Base-by-base conservation (phyloP, 345 rosid species). In the Rhizophora apiculata region DNA sequence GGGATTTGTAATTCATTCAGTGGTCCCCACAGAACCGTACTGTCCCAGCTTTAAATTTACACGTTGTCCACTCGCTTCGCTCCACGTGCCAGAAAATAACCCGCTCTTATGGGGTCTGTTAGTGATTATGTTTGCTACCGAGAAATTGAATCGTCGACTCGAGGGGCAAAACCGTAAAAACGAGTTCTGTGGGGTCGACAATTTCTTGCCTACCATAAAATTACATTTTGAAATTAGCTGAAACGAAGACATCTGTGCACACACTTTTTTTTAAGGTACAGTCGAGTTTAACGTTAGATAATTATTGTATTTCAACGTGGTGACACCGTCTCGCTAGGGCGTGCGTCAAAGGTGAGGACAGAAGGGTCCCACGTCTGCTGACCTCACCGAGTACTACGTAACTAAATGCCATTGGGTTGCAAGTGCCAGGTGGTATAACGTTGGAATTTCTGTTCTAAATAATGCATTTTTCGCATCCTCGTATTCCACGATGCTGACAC, bases 401-500 rank as follows among this genome's bases (percentile, higher is more conserved):
- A 6, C 16, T 0, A 11, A n/a, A 1, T 54, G 16, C 60, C 24
- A 74, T 76, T 76, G 76, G 74, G 30, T 73, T 78, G 73, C 72
- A 31, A 11, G 15, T 31, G 30, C 68, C 57, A 11, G 55, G 16
- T 29, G 11, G 65, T 73, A 76, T 66, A 63, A 76, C 66, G 60
- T 16, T 32, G 6, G 8, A 2, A 34, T 27, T 39, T 34, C 1
- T 34, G 37, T 56, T 64, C 46, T 43, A 43, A 60, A 24, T 8
- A 53, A 53, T 7, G 26, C 26, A 34, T 34, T 53, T 62, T 13
- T 19, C 6, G 53, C 51, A 18, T 30, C 52, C 72, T 62, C 67
- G 67, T 72, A 76, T 6, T 19, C 70, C 34, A 52, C 54, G 51
- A 76, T 26, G 7, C 11, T 1, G 75, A 57, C 82, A 79, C 79